Conservation (phyloP, 208 protist genomes). For the Strigomonas oncopelti region DNA sequence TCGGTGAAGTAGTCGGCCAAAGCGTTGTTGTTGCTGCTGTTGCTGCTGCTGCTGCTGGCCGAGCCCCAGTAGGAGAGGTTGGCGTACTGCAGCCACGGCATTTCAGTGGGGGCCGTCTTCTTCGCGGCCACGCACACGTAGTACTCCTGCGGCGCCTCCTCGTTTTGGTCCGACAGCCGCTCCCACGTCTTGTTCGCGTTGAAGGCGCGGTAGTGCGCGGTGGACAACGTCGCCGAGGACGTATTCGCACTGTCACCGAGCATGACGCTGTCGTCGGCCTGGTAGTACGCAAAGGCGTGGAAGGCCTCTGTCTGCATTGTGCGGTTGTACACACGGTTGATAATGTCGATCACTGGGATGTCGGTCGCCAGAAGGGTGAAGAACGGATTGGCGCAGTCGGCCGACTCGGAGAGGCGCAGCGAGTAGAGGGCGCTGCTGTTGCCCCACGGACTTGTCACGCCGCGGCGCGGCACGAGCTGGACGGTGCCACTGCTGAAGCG, state of each 20-base stretch:
- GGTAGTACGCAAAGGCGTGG: not conserved
- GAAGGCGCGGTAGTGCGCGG: not conserved
- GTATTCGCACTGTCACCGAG: constrained; percentile 11
- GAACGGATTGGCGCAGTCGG: constrained; percentile 37
- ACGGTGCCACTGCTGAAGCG: constrained; percentile 44
- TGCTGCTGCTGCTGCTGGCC: not conserved
- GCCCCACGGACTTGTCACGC: not conserved
- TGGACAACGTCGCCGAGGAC: not conserved
- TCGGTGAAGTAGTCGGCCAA: constrained; percentile 15
- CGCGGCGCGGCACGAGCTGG: constrained; percentile 28
- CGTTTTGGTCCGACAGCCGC: not conserved
- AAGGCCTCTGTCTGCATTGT: constrained; percentile 1
- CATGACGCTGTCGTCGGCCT: constrained; percentile 5
- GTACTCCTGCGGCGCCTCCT: constrained; percentile 39
- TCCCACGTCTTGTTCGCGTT: not conserved
- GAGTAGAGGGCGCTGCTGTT: constrained; percentile 7
- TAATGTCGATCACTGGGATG: not conserved
- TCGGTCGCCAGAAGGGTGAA: constrained; percentile 34
- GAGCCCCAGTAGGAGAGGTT: not conserved
- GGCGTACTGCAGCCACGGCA: constrained; percentile 2
- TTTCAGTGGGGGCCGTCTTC: constrained; percentile 16
- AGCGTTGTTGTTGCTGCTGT: not conserved
- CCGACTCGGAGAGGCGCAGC: constrained; percentile 42
- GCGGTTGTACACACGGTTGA: constrained; percentile 11
- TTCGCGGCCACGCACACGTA: constrained; percentile 57